Evolutionary conservation across 441 rosid genomes (phyloP), one percentile per base, ranked within the genome.

Genomic region (Adansonia madagascariensis): DNA sequence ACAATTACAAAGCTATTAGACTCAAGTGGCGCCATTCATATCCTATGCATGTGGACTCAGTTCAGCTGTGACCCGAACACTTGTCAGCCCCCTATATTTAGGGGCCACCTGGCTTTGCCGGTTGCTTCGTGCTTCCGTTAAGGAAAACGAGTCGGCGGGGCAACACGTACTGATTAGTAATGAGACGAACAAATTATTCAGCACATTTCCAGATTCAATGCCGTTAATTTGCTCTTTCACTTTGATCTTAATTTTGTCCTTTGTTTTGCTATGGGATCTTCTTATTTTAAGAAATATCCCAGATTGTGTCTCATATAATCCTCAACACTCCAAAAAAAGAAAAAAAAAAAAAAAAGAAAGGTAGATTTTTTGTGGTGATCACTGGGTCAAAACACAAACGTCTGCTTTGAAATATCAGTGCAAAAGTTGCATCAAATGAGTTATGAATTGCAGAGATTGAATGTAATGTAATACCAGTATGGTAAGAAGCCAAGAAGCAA

Each of bases 1-100:
- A 64, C 62, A 57, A 43, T 55, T 3, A 17, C 20, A 60, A 24
- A 11, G 18, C 11, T 0, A 20, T 17, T 49, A 24, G 27, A 57
- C 67, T 43, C 78, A 74, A 74, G 75, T 64, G 41, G 56, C 43
- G 1, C 0, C 0, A 41, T 14, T 15, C 24, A 15, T 43, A 61
- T 75, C 35, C 35, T 44, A 31, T 11, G 8, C 46, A 67, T 27
- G 80, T 81, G 83, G 35, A 80, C 31, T 75, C 78, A 12, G 3
- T 10, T 46, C 0, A 39, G 22, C 53, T 82, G 6, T 8, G 46
- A 79, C 4, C 81, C 86, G 76, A 4, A 72, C 89, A 83, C 81
- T 76, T 80, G 80, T 66, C 57, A 5, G n/a, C 2, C 9, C 9
- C 17, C 8, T 15, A 5, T n/a, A 35, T 15, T 27, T 1, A 0